Evolutionary conservation across 73 alveolate species (phyloP).

Genomic region (Paramecium sexaurelia): DNA sequence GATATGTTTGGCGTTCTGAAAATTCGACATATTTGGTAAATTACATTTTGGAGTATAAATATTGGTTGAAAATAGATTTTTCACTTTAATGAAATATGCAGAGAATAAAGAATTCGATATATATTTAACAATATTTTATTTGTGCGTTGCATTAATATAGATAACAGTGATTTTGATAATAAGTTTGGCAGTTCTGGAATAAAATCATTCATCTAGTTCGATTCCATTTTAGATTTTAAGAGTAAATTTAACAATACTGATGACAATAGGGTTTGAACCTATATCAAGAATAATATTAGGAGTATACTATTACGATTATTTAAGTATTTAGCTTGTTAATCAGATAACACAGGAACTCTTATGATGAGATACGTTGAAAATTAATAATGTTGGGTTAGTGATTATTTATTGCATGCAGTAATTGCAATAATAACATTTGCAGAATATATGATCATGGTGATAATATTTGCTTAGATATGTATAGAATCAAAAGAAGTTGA

Average conservation of each 20-base stretch:
- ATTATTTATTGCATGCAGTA: neutral
- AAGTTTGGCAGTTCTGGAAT: neutral
- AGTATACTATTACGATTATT: neutral
- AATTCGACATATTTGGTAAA: neutral
- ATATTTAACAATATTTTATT: neutral
- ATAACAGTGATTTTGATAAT: neutral
- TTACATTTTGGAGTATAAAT: conserved; percentile 2
- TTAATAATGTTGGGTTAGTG: conserved; percentile 19
- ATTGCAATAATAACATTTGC: neutral
- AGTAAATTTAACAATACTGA: neutral
- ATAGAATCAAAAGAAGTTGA: conserved; percentile 3
- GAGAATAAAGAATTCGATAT: neutral
- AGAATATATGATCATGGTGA: neutral
- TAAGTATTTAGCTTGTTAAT: neutral
- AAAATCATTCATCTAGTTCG: neutral
- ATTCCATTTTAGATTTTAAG: neutral
- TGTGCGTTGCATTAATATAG: neutral
- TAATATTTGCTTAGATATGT: neutral
- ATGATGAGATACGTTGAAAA: neutral
- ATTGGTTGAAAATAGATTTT: neutral
- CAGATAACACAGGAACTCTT: neutral
- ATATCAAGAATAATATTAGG: neutral
- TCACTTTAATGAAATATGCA: neutral
- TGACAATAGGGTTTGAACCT: conserved; percentile 9
- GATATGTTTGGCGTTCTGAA: conserved; percentile 9